Percentiles rank a stretch among this genome's conserved stretches.
These are phyloP conservation scores for Fusarium acutatum DNA, from an alignment of 2,329 filamentous ascomycete genomes.

Conservation along the genomic window DNA sequence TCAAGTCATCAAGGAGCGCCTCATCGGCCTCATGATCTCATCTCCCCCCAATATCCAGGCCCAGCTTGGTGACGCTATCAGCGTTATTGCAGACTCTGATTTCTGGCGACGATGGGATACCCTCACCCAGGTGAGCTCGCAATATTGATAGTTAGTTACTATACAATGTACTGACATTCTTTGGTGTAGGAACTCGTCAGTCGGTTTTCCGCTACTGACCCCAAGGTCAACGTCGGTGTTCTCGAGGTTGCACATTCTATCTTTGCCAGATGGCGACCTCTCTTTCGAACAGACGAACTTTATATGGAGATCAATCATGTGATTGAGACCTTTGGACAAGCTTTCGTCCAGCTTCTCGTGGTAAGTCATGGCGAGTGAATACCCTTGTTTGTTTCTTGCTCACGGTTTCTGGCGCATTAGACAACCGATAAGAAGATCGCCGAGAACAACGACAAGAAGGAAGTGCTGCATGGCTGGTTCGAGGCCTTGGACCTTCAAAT, in stretches of 20 bases:
- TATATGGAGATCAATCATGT: slow-evolving; percentile 98
- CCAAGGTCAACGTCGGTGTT: slow-evolving; percentile 89
- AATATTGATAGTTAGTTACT: too few species aligned
- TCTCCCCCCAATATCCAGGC: slow-evolving; percentile 88
- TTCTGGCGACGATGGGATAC: slow-evolving; percentile 98
- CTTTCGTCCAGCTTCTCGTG: slow-evolving; percentile 82
- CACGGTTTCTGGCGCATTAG: slow-evolving; percentile 45
- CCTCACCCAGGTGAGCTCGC: slow-evolving; percentile 75
- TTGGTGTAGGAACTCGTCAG: slow-evolving; percentile 79
- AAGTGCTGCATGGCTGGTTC: slow-evolving; percentile 78
- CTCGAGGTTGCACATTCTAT: slow-evolving; percentile 98
- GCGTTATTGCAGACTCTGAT: slow-evolving; percentile 96
- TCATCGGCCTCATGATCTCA: slow-evolving; percentile 96
- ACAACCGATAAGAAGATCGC: slow-evolving; percentile 77
- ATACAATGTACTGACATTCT: slow-evolving; percentile 3
- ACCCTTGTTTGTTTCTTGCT: not conserved
- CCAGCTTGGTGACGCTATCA: slow-evolving; percentile 95
- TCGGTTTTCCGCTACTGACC: slow-evolving; percentile 82
- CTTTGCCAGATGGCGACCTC: slow-evolving; percentile 92
- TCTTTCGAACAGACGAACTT: slow-evolving; percentile 91
- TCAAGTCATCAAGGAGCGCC: slow-evolving; percentile 87
- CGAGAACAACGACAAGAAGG: slow-evolving; percentile 78
- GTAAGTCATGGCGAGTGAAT: slow-evolving; percentile 53
- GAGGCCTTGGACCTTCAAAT: slow-evolving; percentile 87
- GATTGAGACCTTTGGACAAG: slow-evolving; percentile 80